Evolutionary conservation across 768 basidiomycete genomes (phyloP).

Genomic region (Mycena epipterygia): DNA sequence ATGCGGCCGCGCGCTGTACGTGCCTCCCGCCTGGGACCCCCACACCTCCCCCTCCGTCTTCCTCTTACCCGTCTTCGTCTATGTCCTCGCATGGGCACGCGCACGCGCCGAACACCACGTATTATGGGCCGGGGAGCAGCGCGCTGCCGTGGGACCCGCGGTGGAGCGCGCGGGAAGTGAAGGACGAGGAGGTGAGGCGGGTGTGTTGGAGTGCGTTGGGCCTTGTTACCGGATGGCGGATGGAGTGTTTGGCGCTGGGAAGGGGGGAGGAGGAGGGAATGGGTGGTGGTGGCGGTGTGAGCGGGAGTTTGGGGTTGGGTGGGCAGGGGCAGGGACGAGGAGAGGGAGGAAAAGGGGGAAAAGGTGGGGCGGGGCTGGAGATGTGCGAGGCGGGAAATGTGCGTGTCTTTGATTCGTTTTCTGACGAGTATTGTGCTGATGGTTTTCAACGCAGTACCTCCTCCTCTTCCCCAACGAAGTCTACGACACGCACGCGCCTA

Average conservation of each 20-base stretch:
- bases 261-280: constrained; percentile 59
- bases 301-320: too few relatives aligned
- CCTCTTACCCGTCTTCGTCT: too few relatives aligned
- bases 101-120: too few relatives aligned
- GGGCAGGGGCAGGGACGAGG: constrained; percentile 58
- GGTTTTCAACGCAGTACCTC: constrained; percentile 42
- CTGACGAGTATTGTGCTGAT: background rate
- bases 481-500: too few relatives aligned
- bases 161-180: constrained; percentile 56
- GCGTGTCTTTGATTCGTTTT: constrained; percentile 39
- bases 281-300: too few relatives aligned
- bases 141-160: constrained; percentile 60
- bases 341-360: too few relatives aligned
- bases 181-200: constrained; percentile 64
- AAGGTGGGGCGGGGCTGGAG: constrained; percentile 51
- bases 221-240: constrained; percentile 46
- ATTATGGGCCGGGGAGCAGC: too few relatives aligned
- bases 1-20: constrained; percentile 51
- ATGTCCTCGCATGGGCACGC: too few relatives aligned
- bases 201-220: constrained; percentile 66
- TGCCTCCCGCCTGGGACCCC: constrained; percentile 48
- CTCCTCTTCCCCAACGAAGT: constrained; percentile 68
- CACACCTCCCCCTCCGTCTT: too few relatives aligned
- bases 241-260: constrained; percentile 54
- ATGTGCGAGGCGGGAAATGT: constrained; percentile 49